A percentile compares a stretch with the other conserved stretches of the same genome.
Evolutionary conservation across 2,329 filamentous ascomycete species (phyloP).

Genomic region (Microsporum audouinii): DNA sequence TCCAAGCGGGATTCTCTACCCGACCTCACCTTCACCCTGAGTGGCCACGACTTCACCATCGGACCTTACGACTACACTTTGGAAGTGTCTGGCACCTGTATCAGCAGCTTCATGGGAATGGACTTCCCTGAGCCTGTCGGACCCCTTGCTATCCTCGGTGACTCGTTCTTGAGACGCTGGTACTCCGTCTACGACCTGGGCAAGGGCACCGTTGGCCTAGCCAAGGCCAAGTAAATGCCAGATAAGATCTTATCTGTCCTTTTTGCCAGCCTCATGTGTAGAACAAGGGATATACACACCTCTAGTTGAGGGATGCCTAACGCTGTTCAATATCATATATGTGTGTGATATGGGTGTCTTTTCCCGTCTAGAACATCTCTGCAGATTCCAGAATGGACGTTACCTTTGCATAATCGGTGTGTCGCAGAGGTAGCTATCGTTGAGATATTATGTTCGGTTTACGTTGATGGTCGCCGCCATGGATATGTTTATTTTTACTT

Average conservation of each 20-base stretch:
- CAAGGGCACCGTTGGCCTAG: conserved; percentile 77
- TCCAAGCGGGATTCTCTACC: conserved; percentile 69
- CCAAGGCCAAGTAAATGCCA: conserved; percentile 41
- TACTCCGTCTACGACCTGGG: conserved; percentile 96
- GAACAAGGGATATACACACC: not conserved
- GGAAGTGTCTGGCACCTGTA: conserved; percentile 88
- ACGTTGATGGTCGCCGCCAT: not conserved
- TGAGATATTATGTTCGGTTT: conserved; percentile 1
- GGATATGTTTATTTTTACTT: not conserved
- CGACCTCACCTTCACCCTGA: conserved; percentile 81
- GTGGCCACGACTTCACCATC: conserved; percentile 88
- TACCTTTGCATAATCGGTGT: not conserved
- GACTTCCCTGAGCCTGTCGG: conserved; percentile 76
- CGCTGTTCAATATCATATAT: not conserved
- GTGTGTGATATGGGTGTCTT: not conserved
- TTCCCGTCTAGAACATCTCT: not conserved
- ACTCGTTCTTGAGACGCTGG: conserved; percentile 45
- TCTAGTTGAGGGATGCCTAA: not conserved
- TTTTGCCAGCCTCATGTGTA: not conserved
- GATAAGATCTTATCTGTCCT: not conserved
- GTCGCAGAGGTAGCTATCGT: not conserved
- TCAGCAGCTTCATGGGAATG: conserved; percentile 96
- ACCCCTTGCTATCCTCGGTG: conserved; percentile 82
- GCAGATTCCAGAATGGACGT: not conserved
- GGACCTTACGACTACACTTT: conserved; percentile 85